Percentiles rank a stretch among this genome's conserved stretches.
Evolutionary conservation across 2,329 filamentous ascomycete genomes (phyloP).

Genomic region (Talaromyces atroroseus): DNA sequence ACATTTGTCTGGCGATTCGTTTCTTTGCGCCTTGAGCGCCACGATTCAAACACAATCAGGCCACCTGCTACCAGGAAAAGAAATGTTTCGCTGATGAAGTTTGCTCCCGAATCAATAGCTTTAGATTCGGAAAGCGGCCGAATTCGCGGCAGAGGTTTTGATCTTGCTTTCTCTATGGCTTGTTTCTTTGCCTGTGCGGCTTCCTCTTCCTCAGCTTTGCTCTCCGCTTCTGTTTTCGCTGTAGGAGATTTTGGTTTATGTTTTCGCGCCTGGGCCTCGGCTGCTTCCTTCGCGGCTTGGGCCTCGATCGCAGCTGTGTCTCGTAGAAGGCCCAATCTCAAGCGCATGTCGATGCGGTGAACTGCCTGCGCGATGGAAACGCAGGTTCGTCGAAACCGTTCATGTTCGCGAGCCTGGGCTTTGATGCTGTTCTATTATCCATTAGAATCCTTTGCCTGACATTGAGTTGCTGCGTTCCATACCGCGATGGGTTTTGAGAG

Average conservation of each 20-base stretch:
- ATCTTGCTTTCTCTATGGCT: constrained; percentile 43
- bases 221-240: constrained; percentile 58
- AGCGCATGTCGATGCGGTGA: constrained; percentile 62
- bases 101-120: constrained; percentile 63
- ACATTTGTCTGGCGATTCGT: constrained; percentile 56
- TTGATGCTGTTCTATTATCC: constrained; percentile 59
- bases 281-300: constrained; percentile 45
- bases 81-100: constrained; percentile 63
- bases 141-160: constrained; percentile 49
- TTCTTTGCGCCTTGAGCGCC: constrained; percentile 57
- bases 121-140: constrained; percentile 61
- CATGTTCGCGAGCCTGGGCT: constrained; percentile 62
- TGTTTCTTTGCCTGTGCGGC: constrained; percentile 31
- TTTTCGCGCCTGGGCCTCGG: constrained; percentile 50
- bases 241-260: constrained; percentile 51
- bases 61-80: constrained; percentile 60
- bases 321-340: constrained; percentile 60
- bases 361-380: constrained; percentile 59
- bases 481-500: constrained; percentile 65
- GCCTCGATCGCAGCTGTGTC: constrained; percentile 50
- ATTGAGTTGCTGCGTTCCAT: constrained; percentile 21
- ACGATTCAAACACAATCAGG: constrained; percentile 59
- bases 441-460: constrained; percentile 19
- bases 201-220: constrained; percentile 47
- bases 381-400: constrained; percentile 58